Conservation (phyloP, 805 yeast species). For the Saccharomycopsis fibuligera region DNA sequence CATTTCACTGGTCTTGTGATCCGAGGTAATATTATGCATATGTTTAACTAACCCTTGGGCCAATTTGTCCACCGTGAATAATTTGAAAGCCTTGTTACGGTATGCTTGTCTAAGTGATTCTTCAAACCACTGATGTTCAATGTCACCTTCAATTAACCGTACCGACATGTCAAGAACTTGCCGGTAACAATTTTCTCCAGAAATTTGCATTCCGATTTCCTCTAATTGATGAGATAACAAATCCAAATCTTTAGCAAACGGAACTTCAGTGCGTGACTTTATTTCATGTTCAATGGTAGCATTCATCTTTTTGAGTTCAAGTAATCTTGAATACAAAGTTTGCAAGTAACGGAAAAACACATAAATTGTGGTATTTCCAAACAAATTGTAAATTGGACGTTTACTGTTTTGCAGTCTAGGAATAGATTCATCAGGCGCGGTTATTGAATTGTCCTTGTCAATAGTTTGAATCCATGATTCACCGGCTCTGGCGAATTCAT, state of each 20-base stretch:
- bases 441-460: conserved; percentile 28
- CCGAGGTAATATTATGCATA: conserved; percentile 77
- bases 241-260: conserved; percentile 69
- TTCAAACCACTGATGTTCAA: conserved; percentile 77
- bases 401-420: conserved; percentile 24
- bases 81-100: conserved; percentile 69
- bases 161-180: conserved; percentile 63
- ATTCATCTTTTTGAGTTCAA: conserved; percentile 56
- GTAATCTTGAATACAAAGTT: conserved; percentile 58
- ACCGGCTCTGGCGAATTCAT: conserved; percentile 36
- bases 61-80: conserved; percentile 76
- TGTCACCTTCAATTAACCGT: conserved; percentile 66
- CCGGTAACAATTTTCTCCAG: conserved; percentile 34
- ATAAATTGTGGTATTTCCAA: conserved; percentile 69
- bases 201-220: conserved; percentile 57
- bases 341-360: conserved; percentile 69
- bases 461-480: conserved; percentile 40
- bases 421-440: conserved; percentile 23
- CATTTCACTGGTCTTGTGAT: conserved; percentile 73
- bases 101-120: conserved; percentile 77
- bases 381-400: conserved; percentile 43
- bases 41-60: conserved; percentile 70
- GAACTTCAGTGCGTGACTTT: conserved; percentile 42
- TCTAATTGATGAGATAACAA: conserved; percentile 60
- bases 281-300: conserved; percentile 51